A percentile compares a stretch with the other conserved stretches of the same genome.
Evolutionary conservation across 2,329 filamentous ascomycete species (phyloP).

Genomic region (Ophiostoma sp.): DNA sequence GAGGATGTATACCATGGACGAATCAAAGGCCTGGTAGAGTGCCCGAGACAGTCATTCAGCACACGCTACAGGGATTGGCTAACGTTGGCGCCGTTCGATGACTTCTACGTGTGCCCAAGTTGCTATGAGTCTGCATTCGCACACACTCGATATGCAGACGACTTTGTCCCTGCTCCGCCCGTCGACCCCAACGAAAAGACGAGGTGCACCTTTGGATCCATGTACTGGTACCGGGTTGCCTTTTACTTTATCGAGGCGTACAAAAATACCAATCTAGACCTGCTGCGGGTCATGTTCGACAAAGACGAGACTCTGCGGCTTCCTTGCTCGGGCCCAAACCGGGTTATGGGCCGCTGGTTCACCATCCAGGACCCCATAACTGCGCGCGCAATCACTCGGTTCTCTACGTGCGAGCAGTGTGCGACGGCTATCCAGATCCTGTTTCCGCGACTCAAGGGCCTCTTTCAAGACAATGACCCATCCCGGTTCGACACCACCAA

Average conservation of each 20-base stretch:
- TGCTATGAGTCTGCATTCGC: slow-evolving; percentile 70
- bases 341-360: slow-evolving; percentile 63
- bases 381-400: slow-evolving; percentile 59
- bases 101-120: slow-evolving; percentile 75
- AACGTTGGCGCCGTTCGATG: slow-evolving; percentile 58
- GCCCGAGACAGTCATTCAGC: slow-evolving; percentile 59
- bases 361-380: slow-evolving; percentile 65
- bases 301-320: slow-evolving; percentile 49
- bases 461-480: slow-evolving; percentile 54
- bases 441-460: slow-evolving; percentile 64
- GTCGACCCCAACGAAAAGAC: slow-evolving; percentile 54
- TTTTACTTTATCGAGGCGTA: slow-evolving; percentile 76
- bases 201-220: slow-evolving; percentile 71
- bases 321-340: slow-evolving; percentile 54
- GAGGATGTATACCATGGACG: slow-evolving; percentile 46
- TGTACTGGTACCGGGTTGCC: slow-evolving; percentile 76
- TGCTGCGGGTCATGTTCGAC: slow-evolving; percentile 65
- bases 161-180: slow-evolving; percentile 58
- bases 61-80: slow-evolving; percentile 67
- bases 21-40: slow-evolving; percentile 55
- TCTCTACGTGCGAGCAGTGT: slow-evolving; percentile 71
- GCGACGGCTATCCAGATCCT: slow-evolving; percentile 65
- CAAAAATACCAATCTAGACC: slow-evolving; percentile 56
- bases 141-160: slow-evolving; percentile 59
- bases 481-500: slow-evolving; percentile 45